Conservation (phyloP, 2,329 filamentous ascomycete genomes). For the Trichoderma aggressivum region DNA sequence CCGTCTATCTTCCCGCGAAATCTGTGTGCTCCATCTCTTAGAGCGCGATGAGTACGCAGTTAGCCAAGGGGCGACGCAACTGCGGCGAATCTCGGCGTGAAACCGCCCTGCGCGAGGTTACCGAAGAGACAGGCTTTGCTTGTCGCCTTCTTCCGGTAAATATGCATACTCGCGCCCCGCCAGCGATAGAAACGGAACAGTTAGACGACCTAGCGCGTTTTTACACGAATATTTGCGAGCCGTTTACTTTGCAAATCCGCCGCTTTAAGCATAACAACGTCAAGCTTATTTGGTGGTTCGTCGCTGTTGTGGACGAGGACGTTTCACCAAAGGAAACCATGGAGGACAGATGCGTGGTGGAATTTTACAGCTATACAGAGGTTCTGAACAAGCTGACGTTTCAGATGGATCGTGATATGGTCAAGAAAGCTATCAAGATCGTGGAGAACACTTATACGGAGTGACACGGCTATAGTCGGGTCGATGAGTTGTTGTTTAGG, state of each 20-base stretch:
- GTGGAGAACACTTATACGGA: not conserved
- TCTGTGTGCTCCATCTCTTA: slow-evolving; percentile 20
- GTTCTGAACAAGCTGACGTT: not conserved
- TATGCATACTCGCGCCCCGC: not conserved
- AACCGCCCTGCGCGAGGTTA: slow-evolving; percentile 20
- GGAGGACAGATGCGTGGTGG: not conserved
- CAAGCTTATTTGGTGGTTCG: not conserved
- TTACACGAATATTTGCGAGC: not conserved
- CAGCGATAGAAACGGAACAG: not conserved
- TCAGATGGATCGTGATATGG: not conserved
- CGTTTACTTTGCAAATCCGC: not conserved
- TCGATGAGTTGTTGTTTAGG: too few species aligned
- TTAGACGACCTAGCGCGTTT: not conserved
- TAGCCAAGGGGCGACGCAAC: slow-evolving; percentile 23
- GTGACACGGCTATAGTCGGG: not conserved
- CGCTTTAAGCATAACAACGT: rapidly evolving
- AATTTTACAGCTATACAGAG: not conserved
- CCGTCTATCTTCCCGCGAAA: slow-evolving; percentile 14
- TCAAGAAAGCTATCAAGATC: not conserved
- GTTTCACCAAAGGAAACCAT: not conserved
- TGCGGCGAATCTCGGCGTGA: slow-evolving; percentile 16
- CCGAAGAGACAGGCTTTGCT: slow-evolving; percentile 16
- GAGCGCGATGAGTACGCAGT: slow-evolving; percentile 17
- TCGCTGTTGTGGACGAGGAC: not conserved
- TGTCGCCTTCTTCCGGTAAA: not conserved